Conservation (phyloP, 2,329 filamentous ascomycete genomes). For the Talaromyces rugulosus region DNA sequence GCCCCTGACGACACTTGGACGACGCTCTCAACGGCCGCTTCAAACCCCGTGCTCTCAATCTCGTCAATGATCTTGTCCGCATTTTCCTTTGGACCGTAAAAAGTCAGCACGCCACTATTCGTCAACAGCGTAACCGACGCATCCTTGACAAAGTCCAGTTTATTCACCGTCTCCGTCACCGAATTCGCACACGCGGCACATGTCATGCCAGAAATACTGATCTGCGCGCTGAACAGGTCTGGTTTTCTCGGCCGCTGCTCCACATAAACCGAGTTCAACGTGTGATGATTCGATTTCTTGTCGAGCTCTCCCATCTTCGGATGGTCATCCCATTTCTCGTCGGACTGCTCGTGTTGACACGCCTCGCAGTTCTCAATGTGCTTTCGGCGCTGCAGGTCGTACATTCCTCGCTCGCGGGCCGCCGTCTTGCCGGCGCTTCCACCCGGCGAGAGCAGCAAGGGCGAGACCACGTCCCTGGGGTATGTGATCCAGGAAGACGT, state of each 20-base stretch:
- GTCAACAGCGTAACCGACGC: constrained; percentile 58
- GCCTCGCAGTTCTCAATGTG: constrained; percentile 50
- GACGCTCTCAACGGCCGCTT: constrained; percentile 14
- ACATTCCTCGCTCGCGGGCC: constrained; percentile 1
- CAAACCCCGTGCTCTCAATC: constrained; percentile 19
- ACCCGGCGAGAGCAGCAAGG: background rate
- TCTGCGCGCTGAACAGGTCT: constrained; percentile 18
- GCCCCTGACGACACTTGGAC: constrained; percentile 8
- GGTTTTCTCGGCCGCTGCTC: constrained; percentile 6
- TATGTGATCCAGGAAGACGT: constrained; percentile 18
- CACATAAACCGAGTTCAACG: constrained; percentile 9
- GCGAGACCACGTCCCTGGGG: constrained; percentile 2
- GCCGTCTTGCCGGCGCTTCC: background rate
- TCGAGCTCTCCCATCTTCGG: constrained; percentile 2
- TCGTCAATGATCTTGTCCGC: constrained; percentile 40
- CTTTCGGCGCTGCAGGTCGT: constrained; percentile 20
- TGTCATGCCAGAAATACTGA: constrained; percentile 63
- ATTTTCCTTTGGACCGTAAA: constrained; percentile 40
- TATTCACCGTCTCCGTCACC: constrained; percentile 54
- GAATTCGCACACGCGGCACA: constrained; percentile 62
- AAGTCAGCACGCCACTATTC: constrained; percentile 60
- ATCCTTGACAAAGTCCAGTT: constrained; percentile 52
- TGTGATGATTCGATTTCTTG: background rate
- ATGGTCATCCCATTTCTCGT: constrained; percentile 5
- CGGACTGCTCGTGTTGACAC: constrained; percentile 39